Evolutionary conservation across 2,329 filamentous ascomycete genomes (phyloP), one percentile per base, ranked within the genome.

Genomic region (Thielaviopsis cerberus): DNA sequence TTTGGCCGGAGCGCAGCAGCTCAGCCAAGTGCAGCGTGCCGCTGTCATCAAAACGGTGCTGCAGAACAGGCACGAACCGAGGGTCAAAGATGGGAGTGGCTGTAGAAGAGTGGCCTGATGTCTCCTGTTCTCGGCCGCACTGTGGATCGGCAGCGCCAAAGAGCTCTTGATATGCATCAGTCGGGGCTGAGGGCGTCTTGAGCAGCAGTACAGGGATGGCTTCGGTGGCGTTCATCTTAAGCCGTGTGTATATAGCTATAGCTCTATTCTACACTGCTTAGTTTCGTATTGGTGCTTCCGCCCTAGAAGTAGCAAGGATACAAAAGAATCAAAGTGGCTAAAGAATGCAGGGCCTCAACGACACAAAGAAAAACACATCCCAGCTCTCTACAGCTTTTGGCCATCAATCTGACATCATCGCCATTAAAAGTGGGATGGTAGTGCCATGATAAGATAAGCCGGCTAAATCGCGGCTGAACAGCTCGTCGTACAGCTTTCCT

Each of bases 161-260:
- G 51, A 82, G 73, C 53, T 87, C 81, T 63, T 86, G 76, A 66
- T 92, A 92, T 8, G 78, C 76, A 67, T 92, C 87, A 51, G 72
- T 75, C 0, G 86, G 86, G 0, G 71, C 74, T 0, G 86, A 91
- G 65, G 78, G 83, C 2, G 87, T 91, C 70, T 92, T 92, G 57
- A 92, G 77, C 1, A 92, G 74, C 23, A 91, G 72, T 23, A 92
- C 70, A 1, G 85, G 83, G 10, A 72, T 69, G n/a, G 61, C 62
- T 4, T 24, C n/a, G 22, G 45, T 4, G 13, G 23, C 23, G 1
- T n/a, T 23, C 22, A 6, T 37, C 10, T 13, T 37, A 3, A 13
- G 3, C 10, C 10, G 4, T 37, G 4, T 13, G n/a, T 55, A 11
- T 23, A 50, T 50, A 2, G 30, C 20, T n/a, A 11, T 55, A 13